Percentiles rank a stretch among this genome's conserved stretches.
phyloP scores from a whole-genome alignment of 129 eudicot species.

The Heracleum sosnowskyi region DNA sequence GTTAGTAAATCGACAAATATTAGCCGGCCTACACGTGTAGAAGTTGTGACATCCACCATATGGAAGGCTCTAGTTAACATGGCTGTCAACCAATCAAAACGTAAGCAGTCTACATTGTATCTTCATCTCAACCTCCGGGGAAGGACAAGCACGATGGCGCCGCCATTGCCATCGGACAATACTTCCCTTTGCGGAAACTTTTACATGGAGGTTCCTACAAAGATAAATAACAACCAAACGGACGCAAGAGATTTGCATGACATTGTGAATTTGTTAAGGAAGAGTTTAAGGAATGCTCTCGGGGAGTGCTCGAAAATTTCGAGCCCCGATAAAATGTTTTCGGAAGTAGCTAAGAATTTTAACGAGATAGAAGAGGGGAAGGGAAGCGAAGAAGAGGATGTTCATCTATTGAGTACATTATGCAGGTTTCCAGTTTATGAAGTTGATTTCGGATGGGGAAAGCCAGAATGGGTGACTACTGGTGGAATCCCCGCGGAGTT shows the following conservation, averaged over 20 bases:
- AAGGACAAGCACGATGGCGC: background rate
- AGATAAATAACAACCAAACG: too few relatives aligned
- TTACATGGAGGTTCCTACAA: constrained; percentile 1
- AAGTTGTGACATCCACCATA: constrained; percentile 5
- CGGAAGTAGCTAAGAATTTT: too few relatives aligned
- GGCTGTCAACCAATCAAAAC: background rate
- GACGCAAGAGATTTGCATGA: too few relatives aligned
- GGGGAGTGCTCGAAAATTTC: too few relatives aligned
- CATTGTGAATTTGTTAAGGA: too few relatives aligned
- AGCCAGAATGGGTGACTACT: constrained; percentile 15
- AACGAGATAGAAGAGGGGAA: too few relatives aligned
- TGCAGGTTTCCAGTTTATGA: constrained; percentile 19
- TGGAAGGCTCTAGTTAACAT: background rate
- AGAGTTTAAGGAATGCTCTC: too few relatives aligned
- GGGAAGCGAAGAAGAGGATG: background rate
- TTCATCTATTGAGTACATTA: background rate
- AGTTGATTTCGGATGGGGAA: constrained; percentile 33
- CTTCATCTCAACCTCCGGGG: constrained; percentile 7
- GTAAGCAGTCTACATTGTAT: background rate
- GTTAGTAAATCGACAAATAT: background rate
- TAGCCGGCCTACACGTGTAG: constrained; percentile 7
- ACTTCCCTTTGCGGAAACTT: background rate
- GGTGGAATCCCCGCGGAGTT: background rate
- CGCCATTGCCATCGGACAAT: background rate
- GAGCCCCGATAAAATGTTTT: too few relatives aligned